Conservation (phyloP, 495 filamentous ascomycete genomes). For the Daldinia loculata region DNA sequence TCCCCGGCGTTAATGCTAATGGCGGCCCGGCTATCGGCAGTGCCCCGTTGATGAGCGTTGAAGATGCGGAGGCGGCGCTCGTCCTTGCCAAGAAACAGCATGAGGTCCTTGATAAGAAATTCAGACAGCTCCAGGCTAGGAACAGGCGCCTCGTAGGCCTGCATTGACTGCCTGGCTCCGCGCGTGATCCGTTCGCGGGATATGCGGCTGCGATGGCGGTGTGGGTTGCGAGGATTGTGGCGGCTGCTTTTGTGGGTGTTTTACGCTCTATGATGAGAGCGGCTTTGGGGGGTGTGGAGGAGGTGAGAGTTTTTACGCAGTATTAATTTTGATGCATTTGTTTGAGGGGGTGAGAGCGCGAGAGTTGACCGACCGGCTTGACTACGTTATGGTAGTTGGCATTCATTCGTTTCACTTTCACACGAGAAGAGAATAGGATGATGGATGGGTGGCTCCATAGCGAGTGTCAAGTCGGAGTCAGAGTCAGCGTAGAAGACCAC, state of each 20-base stretch:
- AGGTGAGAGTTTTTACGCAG: background rate
- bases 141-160: conserved; percentile 57
- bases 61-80: conserved; percentile 69
- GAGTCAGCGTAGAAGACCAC: background rate
- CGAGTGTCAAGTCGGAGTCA: background rate
- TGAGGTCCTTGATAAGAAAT: conserved; percentile 73
- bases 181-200: background rate
- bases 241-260: conserved; percentile 4
- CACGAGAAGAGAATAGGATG: background rate
- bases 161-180: conserved; percentile 45
- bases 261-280: background rate
- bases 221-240: conserved; percentile 25
- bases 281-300: background rate
- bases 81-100: conserved; percentile 68
- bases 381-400: background rate
- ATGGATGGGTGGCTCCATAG: background rate
- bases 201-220: conserved; percentile 10
- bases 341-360: background rate
- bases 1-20: conserved; percentile 6
- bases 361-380: background rate
- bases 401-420: background rate
- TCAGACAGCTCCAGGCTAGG: conserved; percentile 67
- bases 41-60: conserved; percentile 61
- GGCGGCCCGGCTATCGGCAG: conserved; percentile 53
- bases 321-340: background rate